Base-by-base conservation (phyloP, 805 yeast genomes). In the Priceomyces castillae region DNA sequence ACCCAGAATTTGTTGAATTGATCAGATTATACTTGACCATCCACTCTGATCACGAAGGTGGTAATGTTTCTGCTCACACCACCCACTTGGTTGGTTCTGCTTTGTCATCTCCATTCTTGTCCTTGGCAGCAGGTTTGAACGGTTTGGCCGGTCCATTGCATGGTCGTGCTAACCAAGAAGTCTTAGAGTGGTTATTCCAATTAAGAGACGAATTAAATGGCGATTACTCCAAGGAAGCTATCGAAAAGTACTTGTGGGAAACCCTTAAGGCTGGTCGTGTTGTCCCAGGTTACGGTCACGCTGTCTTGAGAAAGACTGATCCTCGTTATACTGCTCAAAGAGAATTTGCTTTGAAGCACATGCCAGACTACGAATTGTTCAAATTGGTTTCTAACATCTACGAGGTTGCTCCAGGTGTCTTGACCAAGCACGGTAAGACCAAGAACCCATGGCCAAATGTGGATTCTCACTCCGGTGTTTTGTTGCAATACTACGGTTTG, bases 231-330 rank as follows among this genome's bases (percentile, higher is more conserved):
- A 65, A 71, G 51, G 73, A 62, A 45, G 76, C 78, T 56, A 82
- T 86, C 51, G 81, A 78, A 65, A 71, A 74, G 52, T 80, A 82
- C 72, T 69, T 86, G 56, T 85, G 94, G 94, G 73, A 74, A 33
- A 69, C 84, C 41, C 74, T 86, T 52, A 80, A 82, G 64, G 71
- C 82, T 37, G 87, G 87, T 48, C 77, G 90, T 58, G 94, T 86
- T 47, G 82, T 86, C 50, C 95, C 95, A 49, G 95, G 95, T 48
- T 86, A 86, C 71, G 95, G 95, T 38, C 95, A 86, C 65, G 94
- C 94, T 43, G 94, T 86, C 41, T 74, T 86, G 64, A 77, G 95
- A 69, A 81, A 79, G 74, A 81, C 92, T 40, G 94, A 86, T 65
- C 94, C 94, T 47, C 76, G 94, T 57, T 86, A 81, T 70, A 73